Conservation (phyloP, 2,329 filamentous ascomycete species). For the Fusarium ramigenum region DNA sequence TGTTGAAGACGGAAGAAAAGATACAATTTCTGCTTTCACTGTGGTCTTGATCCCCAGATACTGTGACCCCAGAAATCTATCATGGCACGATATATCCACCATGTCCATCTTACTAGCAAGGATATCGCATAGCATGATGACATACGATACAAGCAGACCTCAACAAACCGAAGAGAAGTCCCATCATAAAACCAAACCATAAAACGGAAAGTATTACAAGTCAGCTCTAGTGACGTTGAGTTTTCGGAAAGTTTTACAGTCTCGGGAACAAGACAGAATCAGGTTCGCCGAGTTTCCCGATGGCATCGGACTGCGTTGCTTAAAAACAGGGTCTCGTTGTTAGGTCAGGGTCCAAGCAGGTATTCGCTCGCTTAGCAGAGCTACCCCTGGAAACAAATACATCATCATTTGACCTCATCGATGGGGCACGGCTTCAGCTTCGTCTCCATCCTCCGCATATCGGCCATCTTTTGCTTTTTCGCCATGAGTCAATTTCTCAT, state of each 20-base stretch:
- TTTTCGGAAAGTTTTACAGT: background rate
- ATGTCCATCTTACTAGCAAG: constrained; percentile 3
- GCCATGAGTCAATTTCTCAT: constrained; percentile 17
- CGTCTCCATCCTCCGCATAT: background rate
- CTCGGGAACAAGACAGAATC: background rate
- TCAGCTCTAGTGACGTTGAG: background rate
- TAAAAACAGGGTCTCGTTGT: constrained; percentile 17
- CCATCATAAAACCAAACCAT: background rate
- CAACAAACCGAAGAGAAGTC: background rate
- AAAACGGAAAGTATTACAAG: background rate
- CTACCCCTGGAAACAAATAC: constrained; percentile 15
- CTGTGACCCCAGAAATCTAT: constrained; percentile 18
- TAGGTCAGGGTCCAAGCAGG: constrained; percentile 16
- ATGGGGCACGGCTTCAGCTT: background rate
- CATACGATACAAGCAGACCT: constrained; percentile 3
- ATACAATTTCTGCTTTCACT: background rate
- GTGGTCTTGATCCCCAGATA: background rate
- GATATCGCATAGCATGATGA: constrained; percentile 21
- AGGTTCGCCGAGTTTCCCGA: constrained; percentile 9
- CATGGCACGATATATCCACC: constrained; percentile 20
- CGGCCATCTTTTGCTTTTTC: background rate
- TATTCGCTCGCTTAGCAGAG: constrained; percentile 17
- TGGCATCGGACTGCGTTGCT: background rate
- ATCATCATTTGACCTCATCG: constrained; percentile 31
- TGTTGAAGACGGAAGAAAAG: background rate